Evolutionary conservation across 345 rosid genomes (phyloP).

Genomic region (Trapa incisa): DNA sequence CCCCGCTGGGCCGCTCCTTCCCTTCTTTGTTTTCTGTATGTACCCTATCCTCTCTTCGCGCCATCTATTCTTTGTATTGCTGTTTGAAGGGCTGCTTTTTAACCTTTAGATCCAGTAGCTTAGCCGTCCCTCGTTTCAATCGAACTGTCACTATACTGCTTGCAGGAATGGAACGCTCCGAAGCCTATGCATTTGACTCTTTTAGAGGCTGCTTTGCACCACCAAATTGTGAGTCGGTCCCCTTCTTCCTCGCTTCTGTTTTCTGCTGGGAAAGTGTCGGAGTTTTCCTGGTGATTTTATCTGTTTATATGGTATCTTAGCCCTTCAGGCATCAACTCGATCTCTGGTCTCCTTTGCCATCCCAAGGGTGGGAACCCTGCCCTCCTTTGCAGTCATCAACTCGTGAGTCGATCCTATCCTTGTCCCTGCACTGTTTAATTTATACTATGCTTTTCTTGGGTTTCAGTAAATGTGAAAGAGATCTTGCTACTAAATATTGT

Average conservation of each 20-base stretch:
- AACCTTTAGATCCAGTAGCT: not conserved
- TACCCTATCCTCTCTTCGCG: not conserved
- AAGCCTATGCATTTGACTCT: conserved; percentile 59
- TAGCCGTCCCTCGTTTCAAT: not conserved
- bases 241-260: not conserved
- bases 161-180: conserved; percentile 93
- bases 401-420: conserved; percentile 31
- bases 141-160: not conserved
- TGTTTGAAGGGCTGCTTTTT: not conserved
- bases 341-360: conserved; percentile 77
- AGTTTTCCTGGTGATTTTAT: not conserved
- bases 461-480: not conserved
- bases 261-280: not conserved
- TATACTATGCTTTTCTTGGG: not conserved
- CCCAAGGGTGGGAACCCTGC: conserved; percentile 83
- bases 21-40: conserved; percentile 76
- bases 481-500: not conserved
- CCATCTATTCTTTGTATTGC: not conserved
- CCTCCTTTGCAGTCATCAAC: conserved; percentile 12
- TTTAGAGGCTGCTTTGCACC: conserved; percentile 48
- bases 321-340: conserved; percentile 45
- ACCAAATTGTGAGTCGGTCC: conserved; percentile 40
- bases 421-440: not conserved
- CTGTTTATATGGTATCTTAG: conserved; percentile 17
- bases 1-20: conserved; percentile 55